A percentile compares a stretch with the other conserved stretches of the same genome.
Evolutionary conservation across 1,284 basidiomycete genomes (phyloP).

Genomic region (Fistulina hepatica): DNA sequence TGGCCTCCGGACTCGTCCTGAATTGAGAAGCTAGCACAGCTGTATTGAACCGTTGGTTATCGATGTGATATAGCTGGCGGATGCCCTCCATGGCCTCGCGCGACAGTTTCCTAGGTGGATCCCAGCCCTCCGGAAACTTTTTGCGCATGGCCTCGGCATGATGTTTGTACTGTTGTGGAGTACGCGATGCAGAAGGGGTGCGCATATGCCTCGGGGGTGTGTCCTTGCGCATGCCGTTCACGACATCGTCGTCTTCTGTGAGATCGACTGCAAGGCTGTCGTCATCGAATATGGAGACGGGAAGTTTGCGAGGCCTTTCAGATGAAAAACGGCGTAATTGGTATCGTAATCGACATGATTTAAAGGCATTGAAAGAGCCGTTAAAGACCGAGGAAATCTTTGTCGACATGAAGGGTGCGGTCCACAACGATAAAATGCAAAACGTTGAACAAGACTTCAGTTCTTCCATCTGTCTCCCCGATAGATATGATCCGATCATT

Average conservation of each 20-base stretch:
- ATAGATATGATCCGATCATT: too few species aligned
- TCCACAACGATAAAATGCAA: too few species aligned
- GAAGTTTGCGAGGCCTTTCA: too few species aligned
- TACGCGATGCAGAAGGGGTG: slow-evolving; percentile 32
- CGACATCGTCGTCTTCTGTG: slow-evolving; percentile 40
- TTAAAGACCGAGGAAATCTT: too few species aligned
- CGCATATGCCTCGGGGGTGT: slow-evolving; percentile 32
- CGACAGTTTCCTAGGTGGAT: slow-evolving; percentile 79
- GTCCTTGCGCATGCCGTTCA: slow-evolving; percentile 29
- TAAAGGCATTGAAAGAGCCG: too few species aligned
- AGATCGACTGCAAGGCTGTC: slow-evolving; percentile 37
- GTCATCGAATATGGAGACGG: slow-evolving; percentile 45
- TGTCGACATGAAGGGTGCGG: too few species aligned
- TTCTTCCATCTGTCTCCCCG: too few species aligned
- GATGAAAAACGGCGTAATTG: too few species aligned
- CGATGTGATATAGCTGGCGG: slow-evolving; percentile 57
- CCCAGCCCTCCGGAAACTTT: slow-evolving; percentile 71
- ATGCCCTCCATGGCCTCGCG: slow-evolving; percentile 84
- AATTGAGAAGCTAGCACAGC: slow-evolving; percentile 70
- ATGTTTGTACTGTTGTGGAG: slow-evolving; percentile 39
- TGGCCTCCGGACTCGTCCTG: slow-evolving; percentile 78
- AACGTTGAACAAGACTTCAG: too few species aligned
- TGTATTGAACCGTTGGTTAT: slow-evolving; percentile 62
- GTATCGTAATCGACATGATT: too few species aligned
- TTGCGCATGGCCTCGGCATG: slow-evolving; percentile 51